A percentile compares a stretch with the other conserved stretches of the same genome.
phyloP scores from a whole-genome alignment of 1,284 basidiomycete genomes.

The Microbotryum intermedium region DNA sequence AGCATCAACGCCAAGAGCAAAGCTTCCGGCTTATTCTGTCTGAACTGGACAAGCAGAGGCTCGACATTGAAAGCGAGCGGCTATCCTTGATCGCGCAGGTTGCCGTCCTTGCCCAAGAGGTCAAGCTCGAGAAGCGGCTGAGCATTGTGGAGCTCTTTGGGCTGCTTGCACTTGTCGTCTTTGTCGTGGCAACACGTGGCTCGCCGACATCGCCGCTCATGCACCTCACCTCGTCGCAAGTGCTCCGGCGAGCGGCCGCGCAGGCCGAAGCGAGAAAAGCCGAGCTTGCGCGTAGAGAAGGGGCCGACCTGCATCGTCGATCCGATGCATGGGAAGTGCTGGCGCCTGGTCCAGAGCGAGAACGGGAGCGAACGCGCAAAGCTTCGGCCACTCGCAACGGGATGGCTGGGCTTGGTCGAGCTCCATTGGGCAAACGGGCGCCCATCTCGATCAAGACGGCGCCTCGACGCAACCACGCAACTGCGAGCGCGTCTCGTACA shows the following conservation, averaged over 20 bases:
- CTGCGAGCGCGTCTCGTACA: no score
- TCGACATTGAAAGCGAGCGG: slow-evolving; percentile 60
- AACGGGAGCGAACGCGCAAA: no score
- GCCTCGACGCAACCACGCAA: no score
- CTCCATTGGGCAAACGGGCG: no score
- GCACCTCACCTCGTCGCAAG: slow-evolving; percentile 7
- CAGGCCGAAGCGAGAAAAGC: no score
- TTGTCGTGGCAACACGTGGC: slow-evolving; percentile 73
- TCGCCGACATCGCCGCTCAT: slow-evolving; percentile 41
- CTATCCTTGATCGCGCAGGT: slow-evolving; percentile 56
- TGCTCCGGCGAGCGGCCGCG: background rate
- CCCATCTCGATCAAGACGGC: no score
- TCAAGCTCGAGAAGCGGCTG: slow-evolving; percentile 71
- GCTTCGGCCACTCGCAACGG: no score
- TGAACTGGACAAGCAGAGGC: slow-evolving; percentile 62
- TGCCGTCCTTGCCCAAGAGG: slow-evolving; percentile 65
- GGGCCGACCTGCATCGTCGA: no score
- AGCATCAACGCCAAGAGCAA: slow-evolving; percentile 60
- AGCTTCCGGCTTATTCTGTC: slow-evolving; percentile 55
- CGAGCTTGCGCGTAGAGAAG: no score
- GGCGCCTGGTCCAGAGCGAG: no score
- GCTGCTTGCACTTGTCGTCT: slow-evolving; percentile 65
- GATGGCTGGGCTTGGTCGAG: no score
- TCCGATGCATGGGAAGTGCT: no score
- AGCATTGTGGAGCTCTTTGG: slow-evolving; percentile 73